These are phyloP conservation scores for Cyberlindnera mississippiensis DNA, from an alignment of 805 yeast species.

Conservation along the genomic window DNA sequence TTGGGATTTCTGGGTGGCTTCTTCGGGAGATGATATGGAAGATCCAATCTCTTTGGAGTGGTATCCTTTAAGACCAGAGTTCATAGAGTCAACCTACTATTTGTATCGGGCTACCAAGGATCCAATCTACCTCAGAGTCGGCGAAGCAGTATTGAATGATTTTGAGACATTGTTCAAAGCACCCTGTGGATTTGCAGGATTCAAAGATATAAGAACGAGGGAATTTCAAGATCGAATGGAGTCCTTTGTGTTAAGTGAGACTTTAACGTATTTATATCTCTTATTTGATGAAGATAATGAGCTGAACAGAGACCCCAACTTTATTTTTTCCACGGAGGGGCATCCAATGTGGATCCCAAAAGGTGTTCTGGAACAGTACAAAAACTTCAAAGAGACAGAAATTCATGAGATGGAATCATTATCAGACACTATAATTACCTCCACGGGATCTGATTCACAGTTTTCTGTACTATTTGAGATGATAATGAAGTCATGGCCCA, in stretches of 20 bases:
- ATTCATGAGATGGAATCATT: background rate
- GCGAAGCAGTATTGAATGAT: slow-evolving; percentile 57
- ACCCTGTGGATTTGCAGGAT: slow-evolving; percentile 79
- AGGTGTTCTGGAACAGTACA: slow-evolving; percentile 29
- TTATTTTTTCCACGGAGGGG: slow-evolving; percentile 77
- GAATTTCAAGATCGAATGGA: slow-evolving; percentile 80
- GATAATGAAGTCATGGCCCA: slow-evolving; percentile 8
- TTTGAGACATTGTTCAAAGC: slow-evolving; percentile 49
- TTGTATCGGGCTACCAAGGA: slow-evolving; percentile 81
- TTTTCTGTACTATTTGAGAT: background rate
- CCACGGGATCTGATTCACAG: too few relatives aligned
- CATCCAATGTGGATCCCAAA: slow-evolving; percentile 79
- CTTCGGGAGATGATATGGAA: slow-evolving; percentile 7
- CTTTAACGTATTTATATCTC: slow-evolving; percentile 76
- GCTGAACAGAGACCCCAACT: slow-evolving; percentile 40
- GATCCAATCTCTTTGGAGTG: slow-evolving; percentile 63
- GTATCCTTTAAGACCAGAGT: slow-evolving; percentile 93
- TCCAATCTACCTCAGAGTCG: slow-evolving; percentile 76
- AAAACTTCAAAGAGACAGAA: slow-evolving; percentile 1
- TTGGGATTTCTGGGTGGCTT: slow-evolving; percentile 48
- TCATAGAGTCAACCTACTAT: slow-evolving; percentile 83
- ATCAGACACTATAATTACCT: background rate
- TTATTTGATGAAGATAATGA: slow-evolving; percentile 67
- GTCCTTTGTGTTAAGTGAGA: slow-evolving; percentile 83
- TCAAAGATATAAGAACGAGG: slow-evolving; percentile 63